phyloP scores from a whole-genome alignment of 495 filamentous ascomycete genomes.

The Xanthoparmelia taractica region DNA sequence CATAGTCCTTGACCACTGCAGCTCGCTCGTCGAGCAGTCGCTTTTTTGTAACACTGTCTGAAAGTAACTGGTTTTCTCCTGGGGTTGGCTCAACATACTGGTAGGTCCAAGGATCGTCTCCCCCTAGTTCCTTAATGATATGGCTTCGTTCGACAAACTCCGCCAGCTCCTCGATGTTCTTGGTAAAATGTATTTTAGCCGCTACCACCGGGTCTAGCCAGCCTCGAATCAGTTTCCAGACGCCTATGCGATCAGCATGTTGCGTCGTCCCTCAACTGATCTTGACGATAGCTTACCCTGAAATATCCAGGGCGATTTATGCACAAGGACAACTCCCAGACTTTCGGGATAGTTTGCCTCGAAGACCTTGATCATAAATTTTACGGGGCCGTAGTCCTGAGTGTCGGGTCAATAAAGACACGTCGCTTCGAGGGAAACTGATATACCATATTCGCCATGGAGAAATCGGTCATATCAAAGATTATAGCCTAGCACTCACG shows the following conservation, averaged over 20 bases:
- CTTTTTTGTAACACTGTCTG: conserved; percentile 59
- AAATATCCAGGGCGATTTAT: conserved; percentile 96
- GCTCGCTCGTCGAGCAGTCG: conserved; percentile 49
- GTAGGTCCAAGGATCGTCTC: conserved; percentile 75
- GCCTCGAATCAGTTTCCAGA: conserved; percentile 84
- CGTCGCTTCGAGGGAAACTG: not conserved
- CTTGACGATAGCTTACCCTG: conserved; percentile 50
- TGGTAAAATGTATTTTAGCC: conserved; percentile 90
- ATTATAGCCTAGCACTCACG: conserved; percentile 55
- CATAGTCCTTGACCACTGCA: conserved; percentile 54
- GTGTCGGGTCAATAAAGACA: not conserved
- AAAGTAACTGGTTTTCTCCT: conserved; percentile 65
- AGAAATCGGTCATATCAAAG: conserved; percentile 93
- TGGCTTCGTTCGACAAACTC: conserved; percentile 62
- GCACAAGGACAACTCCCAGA: conserved; percentile 85
- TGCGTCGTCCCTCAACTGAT: not conserved
- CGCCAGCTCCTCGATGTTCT: conserved; percentile 68
- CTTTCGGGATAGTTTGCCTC: conserved; percentile 97
- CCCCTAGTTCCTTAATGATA: conserved; percentile 74
- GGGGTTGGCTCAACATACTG: conserved; percentile 65
- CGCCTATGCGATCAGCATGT: conserved; percentile 39
- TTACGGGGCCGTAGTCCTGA: conserved; percentile 89
- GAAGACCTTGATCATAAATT: conserved; percentile 99
- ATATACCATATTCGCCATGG: conserved; percentile 85
- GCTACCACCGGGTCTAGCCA: conserved; percentile 98